A percentile compares a stretch with the other conserved stretches of the same genome.
Conservation (phyloP, 306 rosid species). For the Phaseolus lunatus region DNA sequence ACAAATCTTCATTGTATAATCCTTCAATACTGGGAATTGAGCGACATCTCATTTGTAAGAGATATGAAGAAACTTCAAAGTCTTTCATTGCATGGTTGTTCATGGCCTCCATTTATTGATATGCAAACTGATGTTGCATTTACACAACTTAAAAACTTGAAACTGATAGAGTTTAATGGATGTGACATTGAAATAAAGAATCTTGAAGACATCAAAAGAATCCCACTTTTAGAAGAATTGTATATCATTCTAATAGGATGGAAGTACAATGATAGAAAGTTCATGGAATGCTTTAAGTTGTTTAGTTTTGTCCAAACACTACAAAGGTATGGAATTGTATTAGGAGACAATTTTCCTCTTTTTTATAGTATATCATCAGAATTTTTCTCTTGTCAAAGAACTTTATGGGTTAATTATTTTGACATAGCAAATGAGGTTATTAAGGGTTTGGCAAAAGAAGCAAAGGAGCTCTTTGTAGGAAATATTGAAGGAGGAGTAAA, state of each 20-base stretch:
- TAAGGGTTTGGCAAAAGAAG: background rate
- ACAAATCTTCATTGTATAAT: background rate
- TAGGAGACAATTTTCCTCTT: too few species aligned
- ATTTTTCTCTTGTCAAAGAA: background rate
- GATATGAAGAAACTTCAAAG: conserved; percentile 12
- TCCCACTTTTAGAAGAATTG: conserved; percentile 25
- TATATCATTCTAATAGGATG: too few species aligned
- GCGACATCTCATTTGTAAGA: conserved; percentile 2
- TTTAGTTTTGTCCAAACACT: background rate
- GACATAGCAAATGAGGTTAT: background rate
- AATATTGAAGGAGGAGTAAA: background rate
- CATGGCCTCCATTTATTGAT: background rate
- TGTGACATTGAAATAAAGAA: background rate
- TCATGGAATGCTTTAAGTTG: too few species aligned
- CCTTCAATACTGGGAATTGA: background rate
- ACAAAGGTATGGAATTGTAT: background rate
- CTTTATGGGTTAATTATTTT: background rate
- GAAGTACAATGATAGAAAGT: too few species aligned
- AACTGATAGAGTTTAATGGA: background rate
- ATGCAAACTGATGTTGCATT: conserved; percentile 2
- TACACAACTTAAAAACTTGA: conserved; percentile 11
- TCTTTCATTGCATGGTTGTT: background rate
- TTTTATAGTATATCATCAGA: too few species aligned
- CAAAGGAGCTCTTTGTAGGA: background rate
- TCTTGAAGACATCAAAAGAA: conserved; percentile 27